A percentile compares a stretch with the other conserved stretches of the same genome.
phyloP scores from a whole-genome alignment of 345 rosid species.

The Theobroma cacao region DNA sequence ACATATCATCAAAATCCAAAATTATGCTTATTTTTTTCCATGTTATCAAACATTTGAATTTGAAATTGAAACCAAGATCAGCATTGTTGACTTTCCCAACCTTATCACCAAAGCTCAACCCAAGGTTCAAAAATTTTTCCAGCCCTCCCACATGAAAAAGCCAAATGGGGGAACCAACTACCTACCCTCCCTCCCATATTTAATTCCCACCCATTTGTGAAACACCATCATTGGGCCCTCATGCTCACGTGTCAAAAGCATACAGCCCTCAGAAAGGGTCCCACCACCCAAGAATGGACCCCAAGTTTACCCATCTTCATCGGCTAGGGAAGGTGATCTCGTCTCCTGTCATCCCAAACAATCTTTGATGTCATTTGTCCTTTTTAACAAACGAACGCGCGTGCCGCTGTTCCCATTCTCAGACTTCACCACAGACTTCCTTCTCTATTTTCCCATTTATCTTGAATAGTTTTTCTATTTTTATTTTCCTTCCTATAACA shows the following conservation, averaged over 20 bases:
- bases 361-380: background rate
- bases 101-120: background rate
- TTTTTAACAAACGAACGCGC: background rate
- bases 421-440: background rate
- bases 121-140: background rate
- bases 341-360: background rate
- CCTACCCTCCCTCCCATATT: background rate
- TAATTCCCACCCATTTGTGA: background rate
- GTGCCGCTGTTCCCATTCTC: background rate
- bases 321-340: background rate
- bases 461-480: background rate
- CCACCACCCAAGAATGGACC: background rate
- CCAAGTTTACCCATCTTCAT: background rate
- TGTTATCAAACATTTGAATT: background rate
- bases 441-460: background rate
- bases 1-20: too few species aligned
- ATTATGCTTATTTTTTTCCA: too few species aligned
- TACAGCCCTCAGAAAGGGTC: background rate
- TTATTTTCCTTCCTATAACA: conserved; percentile 13
- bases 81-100: background rate
- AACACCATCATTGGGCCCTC: background rate
- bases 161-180: background rate
- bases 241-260: background rate
- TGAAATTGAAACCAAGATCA: background rate
- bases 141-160: background rate